A percentile compares a stretch with the other conserved stretches of the same genome.
These are phyloP conservation scores for Raffaelea albimanens DNA, from an alignment of 2,329 filamentous ascomycete species.

Conservation along the genomic window DNA sequence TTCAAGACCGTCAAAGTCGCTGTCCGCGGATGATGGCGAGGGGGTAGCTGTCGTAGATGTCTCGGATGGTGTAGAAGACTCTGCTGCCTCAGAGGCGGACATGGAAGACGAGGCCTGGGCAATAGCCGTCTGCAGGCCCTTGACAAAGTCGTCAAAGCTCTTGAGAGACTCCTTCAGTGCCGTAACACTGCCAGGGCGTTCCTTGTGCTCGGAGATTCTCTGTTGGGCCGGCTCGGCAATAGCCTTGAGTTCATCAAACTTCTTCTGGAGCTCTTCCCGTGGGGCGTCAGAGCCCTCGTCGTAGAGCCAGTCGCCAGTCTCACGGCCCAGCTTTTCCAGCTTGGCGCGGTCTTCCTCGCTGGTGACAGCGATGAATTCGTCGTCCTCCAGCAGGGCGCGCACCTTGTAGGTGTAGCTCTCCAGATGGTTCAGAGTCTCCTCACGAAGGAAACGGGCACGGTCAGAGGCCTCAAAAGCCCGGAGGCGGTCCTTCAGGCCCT, in stretches of 20 bases:
- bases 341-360: slow-evolving; percentile 56
- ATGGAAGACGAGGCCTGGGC: slow-evolving; percentile 47
- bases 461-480: slow-evolving; percentile 82
- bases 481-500: slow-evolving; percentile 58
- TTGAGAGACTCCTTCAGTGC: slow-evolving; percentile 61
- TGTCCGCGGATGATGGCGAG: no score
- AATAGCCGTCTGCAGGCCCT: slow-evolving; percentile 62
- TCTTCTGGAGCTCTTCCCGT: slow-evolving; percentile 64
- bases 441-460: slow-evolving; percentile 61
- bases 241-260: slow-evolving; percentile 66
- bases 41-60: slow-evolving; percentile 29
- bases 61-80: slow-evolving; percentile 25
- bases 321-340: slow-evolving; percentile 59
- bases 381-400: slow-evolving; percentile 71
- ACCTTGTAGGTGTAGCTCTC: slow-evolving; percentile 87
- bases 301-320: slow-evolving; percentile 83
- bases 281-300: slow-evolving; percentile 70
- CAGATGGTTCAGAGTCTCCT: slow-evolving; percentile 86
- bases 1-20: slow-evolving; percentile 66
- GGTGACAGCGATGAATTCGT: slow-evolving; percentile 62
- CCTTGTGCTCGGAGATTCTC: slow-evolving; percentile 61
- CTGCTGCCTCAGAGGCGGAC: slow-evolving; percentile 42
- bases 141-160: slow-evolving; percentile 60
- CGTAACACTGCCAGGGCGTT: slow-evolving; percentile 61
- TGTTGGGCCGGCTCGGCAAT: slow-evolving; percentile 70